Percentiles rank a stretch among this genome's conserved stretches.
phyloP scores from a whole-genome alignment of 1,139 yeast species.

The Meyerozyma athensensis region DNA sequence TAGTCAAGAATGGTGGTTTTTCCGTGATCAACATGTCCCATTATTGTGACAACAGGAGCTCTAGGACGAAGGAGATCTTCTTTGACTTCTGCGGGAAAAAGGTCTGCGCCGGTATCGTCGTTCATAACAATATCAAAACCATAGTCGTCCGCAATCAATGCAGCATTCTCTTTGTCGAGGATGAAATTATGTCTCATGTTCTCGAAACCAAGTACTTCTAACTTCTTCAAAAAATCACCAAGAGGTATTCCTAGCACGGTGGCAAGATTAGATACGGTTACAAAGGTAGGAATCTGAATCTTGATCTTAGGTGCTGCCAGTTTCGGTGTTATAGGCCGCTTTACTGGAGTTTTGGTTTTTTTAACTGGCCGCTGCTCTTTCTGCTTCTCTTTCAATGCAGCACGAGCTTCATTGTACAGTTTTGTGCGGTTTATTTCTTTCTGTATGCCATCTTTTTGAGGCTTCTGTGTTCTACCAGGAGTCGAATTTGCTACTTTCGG shows the following conservation, averaged over 20 bases:
- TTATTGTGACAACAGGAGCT: conserved; percentile 93
- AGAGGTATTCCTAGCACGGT: conserved; percentile 64
- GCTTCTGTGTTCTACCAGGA: conserved; percentile 6
- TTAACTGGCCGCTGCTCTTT: conserved; percentile 10
- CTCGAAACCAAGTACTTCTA: conserved; percentile 71
- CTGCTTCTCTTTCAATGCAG: conserved; percentile 17
- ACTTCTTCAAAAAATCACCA: conserved; percentile 50
- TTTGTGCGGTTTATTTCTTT: conserved; percentile 6
- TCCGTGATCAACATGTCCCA: conserved; percentile 99
- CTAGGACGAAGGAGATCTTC: conserved; percentile 51
- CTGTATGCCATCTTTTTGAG: not conserved
- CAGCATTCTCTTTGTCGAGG: conserved; percentile 80
- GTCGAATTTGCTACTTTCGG: conserved; percentile 7
- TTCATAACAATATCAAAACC: conserved; percentile 65
- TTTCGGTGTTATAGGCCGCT: not conserved
- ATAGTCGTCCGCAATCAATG: conserved; percentile 82
- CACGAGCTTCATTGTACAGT: conserved; percentile 13
- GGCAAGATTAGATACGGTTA: conserved; percentile 73
- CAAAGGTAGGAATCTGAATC: conserved; percentile 64
- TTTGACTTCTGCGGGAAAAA: conserved; percentile 46
- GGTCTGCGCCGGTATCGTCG: conserved; percentile 59
- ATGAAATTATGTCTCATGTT: conserved; percentile 73
- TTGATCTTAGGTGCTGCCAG: conserved; percentile 18
- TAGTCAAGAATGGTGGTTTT: conserved; percentile 90
- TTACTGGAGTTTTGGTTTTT: conserved; percentile 3